A percentile compares a stretch with the other conserved stretches of the same genome.
Evolutionary conservation across 257 asterid genomes (phyloP).

Genomic region (Solanum chilense): DNA sequence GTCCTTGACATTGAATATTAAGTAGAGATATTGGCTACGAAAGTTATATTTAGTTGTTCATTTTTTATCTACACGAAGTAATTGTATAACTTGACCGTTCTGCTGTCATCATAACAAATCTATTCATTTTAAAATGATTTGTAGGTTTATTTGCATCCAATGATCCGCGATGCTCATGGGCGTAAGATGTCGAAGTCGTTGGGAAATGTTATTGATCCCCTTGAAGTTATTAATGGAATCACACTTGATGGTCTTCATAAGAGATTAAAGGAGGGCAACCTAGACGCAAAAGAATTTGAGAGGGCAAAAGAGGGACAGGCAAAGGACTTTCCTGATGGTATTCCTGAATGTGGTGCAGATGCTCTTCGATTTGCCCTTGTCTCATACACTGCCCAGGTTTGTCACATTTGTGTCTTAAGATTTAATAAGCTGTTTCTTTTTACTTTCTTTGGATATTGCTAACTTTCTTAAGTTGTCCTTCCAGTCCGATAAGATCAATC

Average conservation of each 20-base stretch:
- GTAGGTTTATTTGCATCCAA: constrained; percentile 93
- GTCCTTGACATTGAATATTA: not conserved
- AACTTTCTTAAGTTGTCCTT: constrained; percentile 6
- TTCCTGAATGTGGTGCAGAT: constrained; percentile 92
- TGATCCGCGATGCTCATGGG: constrained; percentile 97
- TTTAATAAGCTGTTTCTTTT: not conserved
- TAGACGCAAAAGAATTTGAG: constrained; percentile 68
- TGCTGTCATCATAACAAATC: not conserved
- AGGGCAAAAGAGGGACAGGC: constrained; percentile 85
- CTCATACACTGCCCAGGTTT: constrained; percentile 91
- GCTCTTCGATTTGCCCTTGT: constrained; percentile 96
- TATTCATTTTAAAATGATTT: not conserved
- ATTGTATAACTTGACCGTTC: not conserved
- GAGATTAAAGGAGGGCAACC: constrained; percentile 85
- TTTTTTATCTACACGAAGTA: not conserved
- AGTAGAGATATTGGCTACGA: not conserved
- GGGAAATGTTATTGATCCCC: constrained; percentile 90
- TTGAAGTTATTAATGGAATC: constrained; percentile 80
- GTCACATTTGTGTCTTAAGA: not conserved
- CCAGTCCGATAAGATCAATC: constrained; percentile 87
- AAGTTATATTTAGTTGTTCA: not conserved
- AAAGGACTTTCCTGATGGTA: constrained; percentile 86
- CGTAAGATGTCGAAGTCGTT: constrained; percentile 99
- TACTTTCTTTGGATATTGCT: not conserved
- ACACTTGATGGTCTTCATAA: constrained; percentile 67